phyloP scores from a whole-genome alignment of 257 asterid species.

The Ballota nigra region DNA sequence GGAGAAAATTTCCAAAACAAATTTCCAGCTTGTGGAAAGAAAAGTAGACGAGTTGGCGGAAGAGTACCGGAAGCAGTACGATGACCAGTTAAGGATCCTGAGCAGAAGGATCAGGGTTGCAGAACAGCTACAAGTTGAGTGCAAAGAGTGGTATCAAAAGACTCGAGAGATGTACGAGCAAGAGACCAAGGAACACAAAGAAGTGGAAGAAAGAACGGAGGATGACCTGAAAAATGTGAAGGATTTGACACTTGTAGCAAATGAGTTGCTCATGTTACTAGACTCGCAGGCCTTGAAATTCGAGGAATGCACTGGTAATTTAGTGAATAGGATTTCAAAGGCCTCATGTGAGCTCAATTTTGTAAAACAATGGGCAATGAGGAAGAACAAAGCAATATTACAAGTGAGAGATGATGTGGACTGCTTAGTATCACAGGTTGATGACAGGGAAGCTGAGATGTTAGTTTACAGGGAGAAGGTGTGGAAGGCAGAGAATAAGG shows the following conservation, averaged over 20 bases:
- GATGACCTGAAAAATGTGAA: constrained; percentile 35
- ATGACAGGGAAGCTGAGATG: constrained; percentile 72
- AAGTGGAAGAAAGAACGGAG: constrained; percentile 31
- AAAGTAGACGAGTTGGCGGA: constrained; percentile 66
- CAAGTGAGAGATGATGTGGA: constrained; percentile 53
- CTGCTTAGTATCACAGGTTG: constrained; percentile 50
- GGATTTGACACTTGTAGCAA: constrained; percentile 49
- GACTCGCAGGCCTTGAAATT: constrained; percentile 53
- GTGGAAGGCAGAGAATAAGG: constrained; percentile 60
- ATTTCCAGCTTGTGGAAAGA: constrained; percentile 45
- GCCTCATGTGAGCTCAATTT: constrained; percentile 64
- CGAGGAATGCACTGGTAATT: constrained; percentile 52
- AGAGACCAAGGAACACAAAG: constrained; percentile 44
- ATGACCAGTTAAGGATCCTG: constrained; percentile 63
- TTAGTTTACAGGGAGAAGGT: constrained; percentile 54
- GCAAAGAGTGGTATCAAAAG: constrained; percentile 59
- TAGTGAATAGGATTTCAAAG: constrained; percentile 68
- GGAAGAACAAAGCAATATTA: constrained; percentile 48
- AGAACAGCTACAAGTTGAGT: constrained; percentile 79
- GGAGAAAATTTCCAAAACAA: constrained; percentile 42
- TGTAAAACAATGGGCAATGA: constrained; percentile 59
- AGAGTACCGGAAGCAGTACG: constrained; percentile 59
- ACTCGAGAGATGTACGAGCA: constrained; percentile 39
- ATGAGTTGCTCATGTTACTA: constrained; percentile 43
- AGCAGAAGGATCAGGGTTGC: constrained; percentile 82